Percentiles rank a stretch among this genome's conserved stretches.
Evolutionary conservation across 1,284 basidiomycete genomes (phyloP).

Genomic region (Laetiporus sulphureus): DNA sequence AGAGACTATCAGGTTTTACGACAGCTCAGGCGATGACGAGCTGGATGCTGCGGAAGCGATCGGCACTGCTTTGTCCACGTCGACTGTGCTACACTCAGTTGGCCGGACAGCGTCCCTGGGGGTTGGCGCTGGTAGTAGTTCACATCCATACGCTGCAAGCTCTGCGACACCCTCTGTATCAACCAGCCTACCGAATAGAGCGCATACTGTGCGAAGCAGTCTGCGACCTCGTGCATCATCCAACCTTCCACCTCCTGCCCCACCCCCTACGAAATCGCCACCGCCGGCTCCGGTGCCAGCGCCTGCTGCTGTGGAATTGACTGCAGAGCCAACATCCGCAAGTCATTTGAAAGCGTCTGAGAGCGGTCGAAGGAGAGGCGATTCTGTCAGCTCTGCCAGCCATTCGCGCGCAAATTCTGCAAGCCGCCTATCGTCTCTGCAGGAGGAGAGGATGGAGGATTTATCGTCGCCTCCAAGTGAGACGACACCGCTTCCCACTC

Average conservation of each 20-base stretch:
- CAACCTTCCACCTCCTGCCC: constrained; percentile 55
- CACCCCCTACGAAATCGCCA: constrained; percentile 55
- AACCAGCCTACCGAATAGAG: constrained; percentile 15
- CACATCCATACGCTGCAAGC: constrained; percentile 25
- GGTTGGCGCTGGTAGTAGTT: neutral
- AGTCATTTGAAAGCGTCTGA: constrained; percentile 28
- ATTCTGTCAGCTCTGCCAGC: constrained; percentile 40
- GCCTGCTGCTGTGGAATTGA: constrained; percentile 21
- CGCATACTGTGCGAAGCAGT: constrained; percentile 15
- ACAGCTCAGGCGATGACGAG: constrained; percentile 21
- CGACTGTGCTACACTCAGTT: constrained; percentile 22
- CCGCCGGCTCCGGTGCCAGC: constrained; percentile 61
- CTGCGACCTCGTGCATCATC: constrained; percentile 47
- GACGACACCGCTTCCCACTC: constrained; percentile 17
- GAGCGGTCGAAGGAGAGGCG: constrained; percentile 36
- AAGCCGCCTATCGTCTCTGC: constrained; percentile 48
- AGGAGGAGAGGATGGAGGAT: constrained; percentile 44
- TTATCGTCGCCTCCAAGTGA: constrained; percentile 15
- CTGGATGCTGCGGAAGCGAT: constrained; percentile 38
- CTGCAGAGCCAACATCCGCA: constrained; percentile 20
- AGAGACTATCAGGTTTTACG: constrained; percentile 21
- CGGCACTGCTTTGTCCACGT: constrained; percentile 40
- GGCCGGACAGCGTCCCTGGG: neutral
- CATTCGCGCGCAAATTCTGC: constrained; percentile 54
- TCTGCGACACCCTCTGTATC: constrained; percentile 13